A percentile compares a stretch with the other conserved stretches of the same genome.
Evolutionary conservation across 2,329 filamentous ascomycete genomes (phyloP).

Genomic region (Aspergillus latus): DNA sequence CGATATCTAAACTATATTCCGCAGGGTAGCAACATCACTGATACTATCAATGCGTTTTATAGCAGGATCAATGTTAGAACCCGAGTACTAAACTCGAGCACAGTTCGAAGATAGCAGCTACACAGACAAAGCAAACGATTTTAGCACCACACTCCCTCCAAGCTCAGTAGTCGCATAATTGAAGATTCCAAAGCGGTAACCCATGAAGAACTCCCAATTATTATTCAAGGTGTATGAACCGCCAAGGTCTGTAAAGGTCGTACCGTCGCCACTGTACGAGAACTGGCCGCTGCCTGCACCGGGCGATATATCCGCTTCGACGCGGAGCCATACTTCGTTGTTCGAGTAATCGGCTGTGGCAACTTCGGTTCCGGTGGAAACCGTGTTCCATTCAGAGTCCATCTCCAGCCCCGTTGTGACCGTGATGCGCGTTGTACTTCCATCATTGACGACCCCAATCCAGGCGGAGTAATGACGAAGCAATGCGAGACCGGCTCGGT

Average conservation of each 20-base stretch:
- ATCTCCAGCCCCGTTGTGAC: too few relatives aligned
- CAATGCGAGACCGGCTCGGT: neutral
- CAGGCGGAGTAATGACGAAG: neutral
- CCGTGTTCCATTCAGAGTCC: neutral
- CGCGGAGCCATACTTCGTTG: conserved; percentile 14
- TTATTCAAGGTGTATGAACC: conserved; percentile 39
- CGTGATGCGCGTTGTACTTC: too few relatives aligned
- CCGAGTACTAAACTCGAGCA: too few relatives aligned
- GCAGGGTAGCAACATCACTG: too few relatives aligned
- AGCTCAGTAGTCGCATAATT: conserved; percentile 49
- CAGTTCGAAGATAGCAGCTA: too few relatives aligned
- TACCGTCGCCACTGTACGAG: conserved; percentile 49
- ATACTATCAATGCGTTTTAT: too few relatives aligned
- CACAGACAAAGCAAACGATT: too few relatives aligned
- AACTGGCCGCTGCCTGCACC: conserved; percentile 31
- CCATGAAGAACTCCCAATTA: conserved; percentile 51
- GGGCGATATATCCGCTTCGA: conserved; percentile 25
- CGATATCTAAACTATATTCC: too few relatives aligned
- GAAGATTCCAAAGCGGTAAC: conserved; percentile 52
- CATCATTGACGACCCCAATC: neutral
- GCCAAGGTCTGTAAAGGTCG: conserved; percentile 38
- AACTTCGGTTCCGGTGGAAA: too few relatives aligned
- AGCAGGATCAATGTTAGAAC: too few relatives aligned
- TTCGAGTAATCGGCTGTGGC: too few relatives aligned
- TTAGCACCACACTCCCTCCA: conserved; percentile 33